Evolutionary conservation across 2,329 filamentous ascomycete genomes (phyloP), one percentile per base, ranked within the genome.

Genomic region (Endothia cerciana): DNA sequence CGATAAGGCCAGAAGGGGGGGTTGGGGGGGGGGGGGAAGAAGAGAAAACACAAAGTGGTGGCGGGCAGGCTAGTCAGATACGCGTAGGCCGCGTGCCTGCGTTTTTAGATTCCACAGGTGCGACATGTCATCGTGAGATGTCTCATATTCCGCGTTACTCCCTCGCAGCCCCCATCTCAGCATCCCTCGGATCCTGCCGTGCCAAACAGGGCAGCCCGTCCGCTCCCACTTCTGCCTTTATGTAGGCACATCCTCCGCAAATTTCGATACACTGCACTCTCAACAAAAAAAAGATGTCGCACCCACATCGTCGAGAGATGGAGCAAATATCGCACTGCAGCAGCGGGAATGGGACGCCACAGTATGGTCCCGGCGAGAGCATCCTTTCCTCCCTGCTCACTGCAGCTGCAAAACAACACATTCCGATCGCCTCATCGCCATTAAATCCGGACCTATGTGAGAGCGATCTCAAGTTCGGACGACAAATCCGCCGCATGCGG

Each of bases 381-480:
- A 53, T 66, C 56, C 55, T 68, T 25, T 30, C 51, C 30, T 55
- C 64, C 11, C 51, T 66, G 28, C 59, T 68, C 49, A 60, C 64
- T 25, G 64, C 66, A 33, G 66, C 66, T 22, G 49, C 66, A 51
- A 55, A 66, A 38, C 66, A 65, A 19, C 65, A 68, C 57, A 65
- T 64, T 2, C 66, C 66, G 25, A 53, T 62, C 28, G 66, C 66
- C 22, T 60, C 66, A 10, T 68, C 66, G 47, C 66, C 66, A 4
- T 53, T 68, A 19, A 68, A 68, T 28, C 66, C 66, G n/a, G 65
- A 45, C 7, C n/a, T 57, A 22, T 61, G 36, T 30, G 55, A 38
- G 57, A 43, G 56, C 56, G 66, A 68, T 41, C 62, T 47, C 33
- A 62, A 51, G 28, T 58, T 57, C 4, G 62, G 60, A 38, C 58